A percentile compares a stretch with the other conserved stretches of the same genome.
phyloP scores from a whole-genome alignment of 805 yeast genomes.

The Huiozyma sinensis region DNA sequence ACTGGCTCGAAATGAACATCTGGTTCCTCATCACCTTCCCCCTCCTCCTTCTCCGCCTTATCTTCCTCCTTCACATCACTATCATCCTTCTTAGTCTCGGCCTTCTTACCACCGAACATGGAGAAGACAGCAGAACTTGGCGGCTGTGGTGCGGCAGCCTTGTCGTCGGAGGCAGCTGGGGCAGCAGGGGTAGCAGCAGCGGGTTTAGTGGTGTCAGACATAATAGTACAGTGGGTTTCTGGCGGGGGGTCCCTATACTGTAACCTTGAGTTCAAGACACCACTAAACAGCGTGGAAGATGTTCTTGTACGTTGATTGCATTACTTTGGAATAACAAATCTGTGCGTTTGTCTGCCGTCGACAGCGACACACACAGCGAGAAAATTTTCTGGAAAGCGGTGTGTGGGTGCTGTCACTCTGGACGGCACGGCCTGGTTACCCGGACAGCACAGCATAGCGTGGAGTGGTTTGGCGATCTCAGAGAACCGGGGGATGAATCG shows the following conservation, averaged over 20 bases:
- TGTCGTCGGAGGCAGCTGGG: conserved; percentile 5
- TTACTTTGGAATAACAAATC: no score
- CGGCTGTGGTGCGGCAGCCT: conserved; percentile 31
- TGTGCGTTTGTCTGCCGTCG: no score
- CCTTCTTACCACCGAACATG: conserved; percentile 89
- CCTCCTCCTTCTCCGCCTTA: conserved; percentile 27
- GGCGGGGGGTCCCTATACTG: no score
- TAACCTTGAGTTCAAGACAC: conserved; percentile 14
- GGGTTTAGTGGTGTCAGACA: conserved; percentile 13
- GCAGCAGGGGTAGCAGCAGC: conserved; percentile 1
- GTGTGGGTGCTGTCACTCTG: no score
- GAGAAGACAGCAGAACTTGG: conserved; percentile 81
- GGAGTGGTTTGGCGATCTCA: no score
- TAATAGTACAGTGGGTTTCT: conserved; percentile 2
- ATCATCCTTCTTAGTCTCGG: conserved; percentile 35
- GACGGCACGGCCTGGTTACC: no score
- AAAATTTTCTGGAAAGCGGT: no score
- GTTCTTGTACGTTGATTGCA: no score
- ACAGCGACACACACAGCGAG: no score
- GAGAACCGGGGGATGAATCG: no score
- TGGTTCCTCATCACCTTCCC: conserved; percentile 32
- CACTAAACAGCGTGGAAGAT: background rate
- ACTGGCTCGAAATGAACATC: conserved; percentile 91
- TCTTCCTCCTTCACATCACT: conserved; percentile 19
- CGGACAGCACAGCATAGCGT: no score